Percentiles rank a stretch among this genome's conserved stretches.
Conservation (phyloP, 108 stramenopile species). For the Discostella stelligeroides region DNA sequence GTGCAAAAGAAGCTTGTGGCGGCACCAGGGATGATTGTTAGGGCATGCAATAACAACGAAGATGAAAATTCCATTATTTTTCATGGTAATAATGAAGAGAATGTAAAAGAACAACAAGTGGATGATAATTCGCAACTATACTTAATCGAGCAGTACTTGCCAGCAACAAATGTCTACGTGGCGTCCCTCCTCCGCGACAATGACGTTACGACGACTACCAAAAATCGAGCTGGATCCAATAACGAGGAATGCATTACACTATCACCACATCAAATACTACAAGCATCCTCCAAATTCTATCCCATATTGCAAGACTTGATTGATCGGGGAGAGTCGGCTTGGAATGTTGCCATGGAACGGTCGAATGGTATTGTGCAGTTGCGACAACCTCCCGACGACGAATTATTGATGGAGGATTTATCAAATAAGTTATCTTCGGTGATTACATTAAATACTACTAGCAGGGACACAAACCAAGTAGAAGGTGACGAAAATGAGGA, state of each 20-base stretch:
- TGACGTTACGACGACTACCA: conserved; percentile 18
- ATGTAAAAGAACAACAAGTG: conserved; percentile 6
- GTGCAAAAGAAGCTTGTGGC: conserved; percentile 51
- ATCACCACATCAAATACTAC: background rate
- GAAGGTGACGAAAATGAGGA: conserved; percentile 4
- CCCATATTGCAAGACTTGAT: conserved; percentile 9
- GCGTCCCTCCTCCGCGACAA: conserved; percentile 32
- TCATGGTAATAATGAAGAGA: background rate
- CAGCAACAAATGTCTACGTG: conserved; percentile 25
- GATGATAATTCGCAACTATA: background rate
- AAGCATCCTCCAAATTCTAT: conserved; percentile 12
- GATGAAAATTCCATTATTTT: background rate
- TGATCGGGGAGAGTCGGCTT: conserved; percentile 4
- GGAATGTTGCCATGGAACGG: background rate
- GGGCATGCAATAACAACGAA: conserved; percentile 8
- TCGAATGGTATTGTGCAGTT: too few relatives aligned
- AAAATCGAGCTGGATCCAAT: too few relatives aligned
- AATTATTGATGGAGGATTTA: conserved; percentile 1
- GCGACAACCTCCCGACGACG: too few relatives aligned
- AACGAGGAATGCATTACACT: background rate
- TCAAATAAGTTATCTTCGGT: background rate
- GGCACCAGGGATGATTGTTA: conserved; percentile 69
- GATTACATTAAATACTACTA: background rate
- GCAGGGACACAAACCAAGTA: background rate
- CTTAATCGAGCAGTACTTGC: conserved; percentile 46